Evolutionary conservation across 2,329 filamentous ascomycete species (phyloP), one percentile per base, ranked within the genome.

Genomic region (Paecilomyces sp.): DNA sequence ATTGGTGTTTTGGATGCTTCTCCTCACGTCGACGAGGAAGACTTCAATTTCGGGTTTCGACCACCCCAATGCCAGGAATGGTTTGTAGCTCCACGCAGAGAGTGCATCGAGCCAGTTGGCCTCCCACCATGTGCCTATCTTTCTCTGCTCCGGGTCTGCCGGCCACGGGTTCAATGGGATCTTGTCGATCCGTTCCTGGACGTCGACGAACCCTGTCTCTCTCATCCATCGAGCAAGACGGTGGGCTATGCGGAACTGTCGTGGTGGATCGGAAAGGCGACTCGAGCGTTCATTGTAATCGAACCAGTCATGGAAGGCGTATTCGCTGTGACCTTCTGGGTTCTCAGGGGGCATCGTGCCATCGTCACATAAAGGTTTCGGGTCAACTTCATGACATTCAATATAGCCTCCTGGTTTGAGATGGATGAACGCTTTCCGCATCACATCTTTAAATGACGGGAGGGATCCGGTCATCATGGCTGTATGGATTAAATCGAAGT

Each of bases 401-500:
- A 77, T 61, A 63, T 72, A 86, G 2, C 81, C 82, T 9, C 85
- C 85, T 0, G 85, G 84, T 63, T 80, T 81, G 22, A 85, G 71
- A 60, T 85, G 80, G 58, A 73, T 72, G 62, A 74, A 83, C 0
- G 79, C 71, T 60, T 84, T 82, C 12, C 70, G 70, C 61, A 88
- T 80, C 7, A 88, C 72, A 11, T 79, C 72, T 22, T 77, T 75
- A 75, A 85, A 88, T 64, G 85, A 80, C 1, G 76, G 71, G 62
- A 88, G 81, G 55, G 80, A 79, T 22, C 86, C 86, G 1, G 78
- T 76, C 73, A 89, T 78, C 65, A 84, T 76, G 53, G 83, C 79
- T 1, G 83, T 79, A 70, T 87, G 85, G 60, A 88, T 80, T 61
- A 82, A 82, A 70, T 88, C 85, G 65, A 87, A 80, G 63, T 79